A percentile compares a stretch with the other conserved stretches of the same genome.
Conservation (phyloP, 139 green algal genomes). For the Pleodorina starrii region DNA sequence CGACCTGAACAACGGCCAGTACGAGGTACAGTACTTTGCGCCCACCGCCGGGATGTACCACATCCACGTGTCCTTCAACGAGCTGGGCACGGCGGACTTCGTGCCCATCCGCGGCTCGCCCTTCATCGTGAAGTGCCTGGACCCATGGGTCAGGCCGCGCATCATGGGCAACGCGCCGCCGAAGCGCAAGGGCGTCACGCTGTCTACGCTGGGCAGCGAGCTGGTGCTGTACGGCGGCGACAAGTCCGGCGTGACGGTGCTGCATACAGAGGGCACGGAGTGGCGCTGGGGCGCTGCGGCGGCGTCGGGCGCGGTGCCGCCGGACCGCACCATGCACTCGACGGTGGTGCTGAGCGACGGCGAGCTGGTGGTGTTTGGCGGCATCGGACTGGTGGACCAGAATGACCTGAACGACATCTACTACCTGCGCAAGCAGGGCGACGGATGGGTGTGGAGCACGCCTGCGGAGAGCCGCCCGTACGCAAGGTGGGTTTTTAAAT, state of each 20-base stretch:
- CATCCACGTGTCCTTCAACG: conserved; percentile 80
- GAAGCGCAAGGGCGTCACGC: conserved; percentile 72
- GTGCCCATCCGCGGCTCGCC: conserved; percentile 81
- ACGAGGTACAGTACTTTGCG: conserved; percentile 77
- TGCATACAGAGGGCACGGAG: conserved; percentile 64
- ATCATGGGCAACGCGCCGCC: conserved; percentile 74
- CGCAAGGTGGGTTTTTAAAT: conserved; percentile 58
- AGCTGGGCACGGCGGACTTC: conserved; percentile 71
- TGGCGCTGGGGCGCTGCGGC: conserved; percentile 64
- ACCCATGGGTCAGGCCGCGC: conserved; percentile 81
- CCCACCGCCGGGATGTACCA: conserved; percentile 69
- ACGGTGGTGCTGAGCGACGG: conserved; percentile 54
- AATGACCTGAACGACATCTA: conserved; percentile 76
- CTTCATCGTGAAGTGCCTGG: conserved; percentile 75
- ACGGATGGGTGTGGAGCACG: conserved; percentile 72
- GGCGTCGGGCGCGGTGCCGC: conserved; percentile 57
- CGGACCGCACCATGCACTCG: conserved; percentile 64
- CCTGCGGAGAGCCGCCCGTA: conserved; percentile 63
- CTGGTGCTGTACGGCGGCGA: conserved; percentile 84
- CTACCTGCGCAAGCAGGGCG: conserved; percentile 68
- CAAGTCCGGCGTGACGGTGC: conserved; percentile 75
- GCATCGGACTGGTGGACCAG: conserved; percentile 65
- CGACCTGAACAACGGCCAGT: conserved; percentile 82
- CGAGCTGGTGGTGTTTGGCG: conserved; percentile 80
- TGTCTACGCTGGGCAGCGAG: conserved; percentile 65